A percentile compares a stretch with the other conserved stretches of the same genome.
phyloP scores from a whole-genome alignment of 768 basidiomycete genomes.

The Gymnopilus dilepis region DNA sequence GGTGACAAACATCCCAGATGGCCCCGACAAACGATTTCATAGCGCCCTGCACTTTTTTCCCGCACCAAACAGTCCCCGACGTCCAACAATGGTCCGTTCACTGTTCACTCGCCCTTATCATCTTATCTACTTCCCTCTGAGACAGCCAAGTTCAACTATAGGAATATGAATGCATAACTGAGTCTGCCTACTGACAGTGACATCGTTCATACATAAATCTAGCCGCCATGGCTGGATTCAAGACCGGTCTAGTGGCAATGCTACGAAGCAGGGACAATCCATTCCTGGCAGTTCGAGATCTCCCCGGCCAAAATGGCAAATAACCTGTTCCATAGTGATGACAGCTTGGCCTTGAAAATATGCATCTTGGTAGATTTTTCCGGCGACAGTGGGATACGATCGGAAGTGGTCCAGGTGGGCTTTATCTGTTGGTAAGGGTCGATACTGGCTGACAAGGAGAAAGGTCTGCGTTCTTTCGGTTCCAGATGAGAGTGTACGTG shows the following conservation, averaged over 20 bases:
- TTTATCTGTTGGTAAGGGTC: neutral
- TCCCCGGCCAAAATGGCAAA: neutral
- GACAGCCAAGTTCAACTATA: no score
- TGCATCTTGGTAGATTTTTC: neutral
- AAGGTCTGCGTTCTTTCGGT: conserved; percentile 4
- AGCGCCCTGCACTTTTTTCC: no score
- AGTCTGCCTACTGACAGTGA: no score
- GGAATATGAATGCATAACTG: no score
- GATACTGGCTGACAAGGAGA: conserved; percentile 10
- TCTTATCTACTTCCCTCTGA: no score
- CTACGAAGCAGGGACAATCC: neutral
- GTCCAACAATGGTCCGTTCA: no score
- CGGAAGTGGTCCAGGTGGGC: neutral
- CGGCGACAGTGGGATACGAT: neutral
- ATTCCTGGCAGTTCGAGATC: neutral
- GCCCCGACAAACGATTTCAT: no score
- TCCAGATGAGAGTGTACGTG: neutral
- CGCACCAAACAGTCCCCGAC: no score
- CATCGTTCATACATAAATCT: no score
- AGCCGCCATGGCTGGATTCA: no score
- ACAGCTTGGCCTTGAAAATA: neutral
- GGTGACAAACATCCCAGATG: no score
- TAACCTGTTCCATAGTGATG: neutral
- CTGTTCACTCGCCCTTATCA: no score
- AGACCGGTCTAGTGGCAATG: neutral